A percentile compares a stretch with the other conserved stretches of the same genome.
phyloP scores from a whole-genome alignment of 208 protist genomes.

The Leptomonas seymouri region DNA sequence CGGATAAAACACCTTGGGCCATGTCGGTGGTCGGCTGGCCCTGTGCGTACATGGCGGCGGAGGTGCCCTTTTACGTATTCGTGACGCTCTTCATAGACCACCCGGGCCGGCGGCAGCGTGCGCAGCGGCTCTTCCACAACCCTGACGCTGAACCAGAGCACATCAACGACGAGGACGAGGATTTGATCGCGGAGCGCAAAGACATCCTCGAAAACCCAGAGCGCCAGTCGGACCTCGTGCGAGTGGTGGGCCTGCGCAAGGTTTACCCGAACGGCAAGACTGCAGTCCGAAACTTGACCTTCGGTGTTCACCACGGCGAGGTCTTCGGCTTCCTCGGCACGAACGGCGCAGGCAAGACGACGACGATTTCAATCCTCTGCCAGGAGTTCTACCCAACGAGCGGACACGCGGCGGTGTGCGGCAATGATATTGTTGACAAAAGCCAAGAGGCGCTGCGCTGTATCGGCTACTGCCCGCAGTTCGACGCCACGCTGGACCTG shows the following conservation, averaged over 20 bases:
- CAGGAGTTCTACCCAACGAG: slow-evolving; percentile 73
- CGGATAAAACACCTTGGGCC: slow-evolving; percentile 34
- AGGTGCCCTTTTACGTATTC: slow-evolving; percentile 57
- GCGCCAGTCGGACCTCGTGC: slow-evolving; percentile 47
- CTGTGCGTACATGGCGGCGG: slow-evolving; percentile 63
- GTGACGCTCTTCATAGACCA: slow-evolving; percentile 75
- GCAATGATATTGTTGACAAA: slow-evolving; percentile 56
- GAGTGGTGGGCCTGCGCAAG: slow-evolving; percentile 65
- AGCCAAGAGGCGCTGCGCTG: slow-evolving; percentile 50
- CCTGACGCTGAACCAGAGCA: slow-evolving; percentile 32
- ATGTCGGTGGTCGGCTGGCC: slow-evolving; percentile 56
- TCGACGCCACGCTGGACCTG: slow-evolving; percentile 91
- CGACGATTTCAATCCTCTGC: slow-evolving; percentile 80
- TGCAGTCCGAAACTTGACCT: slow-evolving; percentile 69
- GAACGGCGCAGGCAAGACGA: slow-evolving; percentile 93
- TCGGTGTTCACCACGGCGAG: slow-evolving; percentile 71
- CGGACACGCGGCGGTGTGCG: slow-evolving; percentile 59
- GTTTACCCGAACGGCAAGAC: slow-evolving; percentile 69
- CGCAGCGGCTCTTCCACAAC: slow-evolving; percentile 36
- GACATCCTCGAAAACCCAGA: slow-evolving; percentile 37
- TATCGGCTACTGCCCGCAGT: slow-evolving; percentile 97
- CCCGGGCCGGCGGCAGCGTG: slow-evolving; percentile 45
- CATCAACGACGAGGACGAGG: slow-evolving; percentile 45
- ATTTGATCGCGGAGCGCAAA: slow-evolving; percentile 44
- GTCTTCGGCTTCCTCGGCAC: slow-evolving; percentile 90